Conservation (phyloP, 305 asterid species). For the Solanum hybrid region DNA sequence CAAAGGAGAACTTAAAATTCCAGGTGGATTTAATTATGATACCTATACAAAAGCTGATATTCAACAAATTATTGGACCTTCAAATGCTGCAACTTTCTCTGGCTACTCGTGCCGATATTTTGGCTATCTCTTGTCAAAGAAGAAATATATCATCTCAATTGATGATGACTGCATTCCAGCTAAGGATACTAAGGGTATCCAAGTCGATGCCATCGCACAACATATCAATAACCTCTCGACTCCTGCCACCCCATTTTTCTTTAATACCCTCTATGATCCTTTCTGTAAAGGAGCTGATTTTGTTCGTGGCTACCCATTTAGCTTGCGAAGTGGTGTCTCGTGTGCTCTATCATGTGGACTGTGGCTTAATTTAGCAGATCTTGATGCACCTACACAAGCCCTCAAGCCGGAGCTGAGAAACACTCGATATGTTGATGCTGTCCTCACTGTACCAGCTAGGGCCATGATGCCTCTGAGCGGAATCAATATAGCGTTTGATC, state of each 20-base stretch:
- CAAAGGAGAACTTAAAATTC: constrained; percentile 53
- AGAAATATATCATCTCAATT: constrained; percentile 55
- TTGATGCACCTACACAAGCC: constrained; percentile 89
- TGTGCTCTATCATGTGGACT: constrained; percentile 86
- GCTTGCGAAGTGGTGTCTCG: constrained; percentile 72
- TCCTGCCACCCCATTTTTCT: constrained; percentile 95
- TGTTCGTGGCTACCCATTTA: constrained; percentile 91
- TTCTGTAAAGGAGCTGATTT: constrained; percentile 72
- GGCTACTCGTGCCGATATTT: constrained; percentile 89
- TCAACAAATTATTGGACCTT: constrained; percentile 40
- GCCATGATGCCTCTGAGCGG: constrained; percentile 81
- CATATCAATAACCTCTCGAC: constrained; percentile 61
- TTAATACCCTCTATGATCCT: constrained; percentile 87
- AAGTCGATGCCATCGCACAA: constrained; percentile 45
- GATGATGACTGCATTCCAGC: constrained; percentile 87
- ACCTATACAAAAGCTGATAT: constrained; percentile 56
- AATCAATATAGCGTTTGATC: constrained; percentile 59
- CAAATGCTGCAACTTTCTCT: constrained; percentile 38
- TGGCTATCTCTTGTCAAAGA: constrained; percentile 73
- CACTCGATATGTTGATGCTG: constrained; percentile 69
- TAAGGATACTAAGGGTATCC: constrained; percentile 37
- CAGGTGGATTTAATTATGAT: constrained; percentile 52
- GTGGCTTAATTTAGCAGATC: constrained; percentile 87
- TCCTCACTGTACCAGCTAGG: constrained; percentile 66
- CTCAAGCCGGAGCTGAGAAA: constrained; percentile 55